Evolutionary conservation across 2,329 filamentous ascomycete species (phyloP), one percentile per base, ranked within the genome.

Genomic region (Fusarium domesticum): DNA sequence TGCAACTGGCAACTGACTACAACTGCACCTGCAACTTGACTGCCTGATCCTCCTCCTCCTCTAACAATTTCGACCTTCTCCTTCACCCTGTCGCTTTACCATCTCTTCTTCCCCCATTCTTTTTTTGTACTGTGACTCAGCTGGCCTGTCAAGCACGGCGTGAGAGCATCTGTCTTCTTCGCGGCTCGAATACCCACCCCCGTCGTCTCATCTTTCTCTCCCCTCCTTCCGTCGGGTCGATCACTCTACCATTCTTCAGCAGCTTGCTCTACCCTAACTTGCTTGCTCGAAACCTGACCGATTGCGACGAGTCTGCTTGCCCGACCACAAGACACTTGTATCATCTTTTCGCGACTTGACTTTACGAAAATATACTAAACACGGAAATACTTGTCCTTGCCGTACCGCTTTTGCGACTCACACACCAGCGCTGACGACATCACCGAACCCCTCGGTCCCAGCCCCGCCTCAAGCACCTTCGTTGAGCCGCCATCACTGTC

Each of bases 1-100:
- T 60, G 47, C 51, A 45, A 51, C 57, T 11, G 23, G 23, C 23
- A 11, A 28, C 23, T 11, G 23, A 12, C 23, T 28, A 28, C 23
- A 8, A 28, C 23, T 28, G 14, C n/a, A n/a, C n/a, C n/a, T n/a
- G n/a, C n/a, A 28, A 28, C 23, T 28, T 12, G 57, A 61, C 56
- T 61, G 59, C 58, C 59, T 61, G 53, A 61, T 58, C 48, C 49
- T 49, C 45, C 45, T 46, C 31, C 50, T 53, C 45, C 42, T 34
- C 41, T 40, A 19, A 39, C 37, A 39, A 35, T 39, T 35, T 50
- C 37, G 31, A 44, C 32, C 39, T 34, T 31, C 18, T 25, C 32
- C 5, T 20, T 18, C 11, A 56, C 32, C 39, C 39, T 37, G 35
- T 43, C 47, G 31, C 41, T 51, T 38, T 35, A 37, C 33, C 44